Conservation (phyloP, 2,329 filamentous ascomycete genomes). For the Trichophyton schoenleinii region DNA sequence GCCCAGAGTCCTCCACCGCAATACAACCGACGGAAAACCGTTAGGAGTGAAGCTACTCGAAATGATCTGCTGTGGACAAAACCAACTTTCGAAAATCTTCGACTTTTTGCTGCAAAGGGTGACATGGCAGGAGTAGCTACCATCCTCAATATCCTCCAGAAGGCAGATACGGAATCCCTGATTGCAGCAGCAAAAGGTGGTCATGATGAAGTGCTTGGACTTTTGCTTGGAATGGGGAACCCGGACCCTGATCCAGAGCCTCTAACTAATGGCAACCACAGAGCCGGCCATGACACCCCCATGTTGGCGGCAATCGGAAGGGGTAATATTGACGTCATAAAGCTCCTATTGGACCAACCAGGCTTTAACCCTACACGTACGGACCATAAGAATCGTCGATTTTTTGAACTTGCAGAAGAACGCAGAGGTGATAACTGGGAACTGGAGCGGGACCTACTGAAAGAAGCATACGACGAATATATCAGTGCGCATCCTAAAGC, state of each 20-base stretch:
- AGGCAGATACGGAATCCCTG: conserved; percentile 69
- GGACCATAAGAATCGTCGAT: conserved; percentile 62
- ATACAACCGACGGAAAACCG: conserved; percentile 32
- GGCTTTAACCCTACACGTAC: conserved; percentile 70
- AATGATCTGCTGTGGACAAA: conserved; percentile 41
- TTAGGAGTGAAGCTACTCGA: conserved; percentile 37
- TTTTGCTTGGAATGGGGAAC: conserved; percentile 57
- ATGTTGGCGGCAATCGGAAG: conserved; percentile 91
- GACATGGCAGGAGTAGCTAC: conserved; percentile 38
- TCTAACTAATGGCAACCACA: conserved; percentile 38
- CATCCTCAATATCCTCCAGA: conserved; percentile 39
- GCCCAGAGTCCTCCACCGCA: conserved; percentile 30
- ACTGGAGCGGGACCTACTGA: conserved; percentile 70
- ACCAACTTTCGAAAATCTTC: conserved; percentile 38
- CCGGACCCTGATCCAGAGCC: conserved; percentile 58
- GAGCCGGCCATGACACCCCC: conserved; percentile 68
- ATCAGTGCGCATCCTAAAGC: conserved; percentile 17
- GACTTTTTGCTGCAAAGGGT: conserved; percentile 38
- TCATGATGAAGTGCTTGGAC: conserved; percentile 73
- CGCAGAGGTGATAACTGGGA: conserved; percentile 81
- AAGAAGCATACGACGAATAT: conserved; percentile 43
- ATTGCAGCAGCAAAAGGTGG: conserved; percentile 86
- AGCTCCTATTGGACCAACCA: conserved; percentile 62
- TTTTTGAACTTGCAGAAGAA: conserved; percentile 74
- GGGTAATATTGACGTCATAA: conserved; percentile 70